A percentile compares a stretch with the other conserved stretches of the same genome.
phyloP scores from a whole-genome alignment of 495 filamentous ascomycete genomes.

The Penicillium pancosmium region DNA sequence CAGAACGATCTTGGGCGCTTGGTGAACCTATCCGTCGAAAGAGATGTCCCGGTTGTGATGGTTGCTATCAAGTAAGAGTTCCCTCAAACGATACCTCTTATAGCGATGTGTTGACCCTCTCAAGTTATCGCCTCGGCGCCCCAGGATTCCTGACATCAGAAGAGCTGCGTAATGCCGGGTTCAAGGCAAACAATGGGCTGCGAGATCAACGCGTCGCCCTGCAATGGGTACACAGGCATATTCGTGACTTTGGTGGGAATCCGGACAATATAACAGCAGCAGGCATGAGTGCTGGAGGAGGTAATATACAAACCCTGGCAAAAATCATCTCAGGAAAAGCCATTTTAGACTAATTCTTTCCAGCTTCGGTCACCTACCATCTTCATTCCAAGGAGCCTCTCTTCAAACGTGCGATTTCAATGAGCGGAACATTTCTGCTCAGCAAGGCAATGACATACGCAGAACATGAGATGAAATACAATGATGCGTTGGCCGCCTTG shows the following conservation, averaged over 20 bases:
- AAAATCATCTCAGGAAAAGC: neutral
- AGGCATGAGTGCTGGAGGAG: constrained; percentile 69
- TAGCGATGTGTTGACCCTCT: neutral
- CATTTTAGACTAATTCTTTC: constrained; percentile 6
- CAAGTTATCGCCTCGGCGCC: constrained; percentile 13
- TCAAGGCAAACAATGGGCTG: constrained; percentile 39
- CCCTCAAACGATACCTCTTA: neutral
- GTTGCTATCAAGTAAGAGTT: constrained; percentile 46
- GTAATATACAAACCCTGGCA: constrained; percentile 10
- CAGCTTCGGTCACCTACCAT: constrained; percentile 41
- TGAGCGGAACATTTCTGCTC: constrained; percentile 43
- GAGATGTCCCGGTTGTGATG: constrained; percentile 43
- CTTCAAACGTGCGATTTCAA: constrained; percentile 42
- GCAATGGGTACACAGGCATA: constrained; percentile 40
- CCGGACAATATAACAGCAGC: constrained; percentile 65
- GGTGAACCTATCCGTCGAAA: constrained; percentile 42
- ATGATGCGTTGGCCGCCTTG: constrained; percentile 34
- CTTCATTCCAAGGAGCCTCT: constrained; percentile 40
- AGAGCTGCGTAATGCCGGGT: constrained; percentile 34
- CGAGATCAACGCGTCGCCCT: constrained; percentile 39
- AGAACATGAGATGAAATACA: constrained; percentile 41
- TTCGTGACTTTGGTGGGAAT: constrained; percentile 64
- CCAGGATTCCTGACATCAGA: constrained; percentile 47
- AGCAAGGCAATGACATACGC: constrained; percentile 31
- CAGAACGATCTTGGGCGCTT: constrained; percentile 42